Evolutionary conservation across 257 asterid species (phyloP), one percentile per base, ranked within the genome.

Genomic region (Solanum gracilifrons): DNA sequence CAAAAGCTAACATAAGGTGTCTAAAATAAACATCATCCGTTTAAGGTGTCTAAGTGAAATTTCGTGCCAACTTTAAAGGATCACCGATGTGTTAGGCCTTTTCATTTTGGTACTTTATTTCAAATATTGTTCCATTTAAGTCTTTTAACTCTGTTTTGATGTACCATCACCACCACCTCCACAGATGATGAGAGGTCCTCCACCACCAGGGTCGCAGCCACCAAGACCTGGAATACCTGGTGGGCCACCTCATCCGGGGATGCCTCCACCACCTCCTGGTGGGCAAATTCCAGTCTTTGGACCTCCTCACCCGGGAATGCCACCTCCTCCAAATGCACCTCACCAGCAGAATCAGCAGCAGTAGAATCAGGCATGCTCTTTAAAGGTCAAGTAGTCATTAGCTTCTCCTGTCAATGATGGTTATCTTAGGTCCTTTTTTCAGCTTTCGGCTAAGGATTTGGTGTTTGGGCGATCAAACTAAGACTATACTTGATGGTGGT

Each of bases 241-340:
- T 21, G 91, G 91, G 13, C 33, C 93, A 15, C 95, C 93, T 10
- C 91, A 95, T 55, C 97, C 95, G 0, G 97, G 98, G 3, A 94
- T 95, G 97, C 95, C 95, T 2, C 98, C 98, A 2, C 92, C 93
- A 0, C 94, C 94, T 23, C 94, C 94, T 20, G 98, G 94, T 87
- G 97, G 98, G 13, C 96, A 93, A 87, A 91, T 88, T 69, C 95
- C 92, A 41, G 86, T 90, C 77, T 95, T 85, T 87, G 98, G 95
- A 23, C 98, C 98, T 0, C 98, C 98, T 12, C 95, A 98, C 18
- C 96, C 99, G 0, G 99, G 99, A 82, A 96, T 96, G 99, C 98
- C 94, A 3, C 98, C 98, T 48, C 96, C 94, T 1, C 98, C 95
- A 82, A 95, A 94, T 91, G 77, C 82, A 9, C 82, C 82, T 74